These are phyloP conservation scores for Dryadomyces quercivorus DNA, from an alignment of 2,329 filamentous ascomycete genomes.

Conservation along the genomic window DNA sequence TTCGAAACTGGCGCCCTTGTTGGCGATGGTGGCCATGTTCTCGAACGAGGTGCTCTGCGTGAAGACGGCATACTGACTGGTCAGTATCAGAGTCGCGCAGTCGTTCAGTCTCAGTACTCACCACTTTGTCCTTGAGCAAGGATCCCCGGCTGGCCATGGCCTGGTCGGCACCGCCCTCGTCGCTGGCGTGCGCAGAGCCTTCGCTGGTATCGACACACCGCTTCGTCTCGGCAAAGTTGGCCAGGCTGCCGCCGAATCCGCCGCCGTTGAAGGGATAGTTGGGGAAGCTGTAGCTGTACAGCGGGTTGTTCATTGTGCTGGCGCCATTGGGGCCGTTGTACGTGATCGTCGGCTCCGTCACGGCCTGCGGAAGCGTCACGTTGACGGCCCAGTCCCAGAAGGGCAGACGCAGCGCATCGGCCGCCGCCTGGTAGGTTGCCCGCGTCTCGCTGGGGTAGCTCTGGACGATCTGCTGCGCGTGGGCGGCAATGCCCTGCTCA, in stretches of 20 bases:
- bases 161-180: constrained; percentile 24
- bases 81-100: neutral
- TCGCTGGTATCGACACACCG: constrained; percentile 20
- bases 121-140: constrained; percentile 16
- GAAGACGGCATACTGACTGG: constrained; percentile 29
- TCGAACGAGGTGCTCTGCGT: constrained; percentile 24
- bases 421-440: constrained; percentile 29
- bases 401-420: constrained; percentile 32
- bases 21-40: constrained; percentile 27
- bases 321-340: constrained; percentile 15
- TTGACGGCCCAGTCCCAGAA: constrained; percentile 43
- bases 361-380: constrained; percentile 27
- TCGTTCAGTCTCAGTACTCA: constrained; percentile 6
- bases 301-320: constrained; percentile 31
- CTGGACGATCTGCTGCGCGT: constrained; percentile 32
- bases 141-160: constrained; percentile 12
- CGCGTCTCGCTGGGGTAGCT: constrained; percentile 25
- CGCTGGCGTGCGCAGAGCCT: constrained; percentile 18
- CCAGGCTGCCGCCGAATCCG: constrained; percentile 17
- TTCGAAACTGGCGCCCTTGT: constrained; percentile 28
- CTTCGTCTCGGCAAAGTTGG: constrained; percentile 23
- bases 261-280: constrained; percentile 23
- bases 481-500: constrained; percentile 41
- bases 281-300: constrained; percentile 38
- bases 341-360: constrained; percentile 17